Base-by-base conservation (phyloP, 371 early-diverging fungal genomes). In the Haplosporangium sp. region DNA sequence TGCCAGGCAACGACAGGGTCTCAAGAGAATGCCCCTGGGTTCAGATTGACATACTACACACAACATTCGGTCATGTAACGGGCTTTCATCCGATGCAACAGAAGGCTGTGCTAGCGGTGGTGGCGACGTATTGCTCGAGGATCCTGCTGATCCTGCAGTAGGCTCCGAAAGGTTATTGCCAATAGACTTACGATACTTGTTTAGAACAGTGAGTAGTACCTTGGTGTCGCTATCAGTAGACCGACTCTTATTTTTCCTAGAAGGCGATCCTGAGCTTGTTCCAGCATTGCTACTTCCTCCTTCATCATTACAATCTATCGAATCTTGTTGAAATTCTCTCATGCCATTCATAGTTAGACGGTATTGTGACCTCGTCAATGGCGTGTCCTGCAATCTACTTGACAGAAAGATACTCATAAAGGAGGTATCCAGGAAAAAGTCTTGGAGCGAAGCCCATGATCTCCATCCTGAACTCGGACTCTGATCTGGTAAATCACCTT, bases 21-120 rank as follows among this genome's bases (percentile, higher is more conserved):
- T 53, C 53, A 85, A 58, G 5, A 85, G 37, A 4, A 85, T 61
- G 2, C 71, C 68, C 9, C 85, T 70, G 2, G 84, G 77, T 57
- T 85, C 77, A 2, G 75, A 64, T 53, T 82, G 77, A 53, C 85
- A 85, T 35, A 85, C 84, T 15, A 85, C 85, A 60, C 85, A 85
- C 15, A 73, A 39, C 19, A 76, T 19, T 13, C 77, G 67, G 9
- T 67, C 66, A 45, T 67, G 65, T n/a, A 78, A 56, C 1, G 83
- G 37, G 34, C 63, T 71, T 39, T 63, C 79, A 1, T 19, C 48
- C 10, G 42, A 13, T 20, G 61, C 19, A 27, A 27, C 11, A 0
- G 63, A 40, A 13, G 66, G 13, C n/a, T 53, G 47, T 39, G 72
- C 55, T 11, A 77, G 58, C 15, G 78, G 79, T 15, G 77, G 78